Conservation (phyloP, 257 asterid species). For the Solanum pinnatisectum region DNA sequence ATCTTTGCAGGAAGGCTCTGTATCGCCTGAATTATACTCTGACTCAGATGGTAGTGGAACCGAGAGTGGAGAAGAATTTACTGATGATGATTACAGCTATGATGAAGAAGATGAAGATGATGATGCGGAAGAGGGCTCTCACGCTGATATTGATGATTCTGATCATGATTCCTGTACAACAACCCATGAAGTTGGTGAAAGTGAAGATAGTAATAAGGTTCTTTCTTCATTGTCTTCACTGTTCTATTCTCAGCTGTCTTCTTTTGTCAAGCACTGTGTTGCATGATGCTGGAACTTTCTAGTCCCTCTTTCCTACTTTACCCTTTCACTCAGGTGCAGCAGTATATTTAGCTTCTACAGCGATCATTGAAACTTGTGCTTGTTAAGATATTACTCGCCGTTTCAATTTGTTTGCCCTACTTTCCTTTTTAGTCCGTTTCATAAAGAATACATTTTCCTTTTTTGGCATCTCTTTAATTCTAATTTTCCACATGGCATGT, state of each 20-base stretch:
- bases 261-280: background rate
- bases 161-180: slow-evolving; percentile 44
- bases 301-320: background rate
- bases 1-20: slow-evolving; percentile 59
- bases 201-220: slow-evolving; percentile 34
- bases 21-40: slow-evolving; percentile 69
- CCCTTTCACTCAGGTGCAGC: background rate
- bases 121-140: slow-evolving; percentile 42
- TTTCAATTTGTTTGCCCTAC: background rate
- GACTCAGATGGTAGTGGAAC: slow-evolving; percentile 86
- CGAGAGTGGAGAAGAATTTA: slow-evolving; percentile 68
- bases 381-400: background rate
- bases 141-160: slow-evolving; percentile 33
- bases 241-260: slow-evolving; percentile 10
- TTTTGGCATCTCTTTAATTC: background rate
- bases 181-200: slow-evolving; percentile 38
- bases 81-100: slow-evolving; percentile 59
- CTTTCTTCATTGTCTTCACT: background rate
- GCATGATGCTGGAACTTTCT: background rate
- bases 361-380: background rate
- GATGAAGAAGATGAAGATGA: slow-evolving; percentile 38
- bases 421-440: background rate
- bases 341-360: background rate
- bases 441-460: background rate
- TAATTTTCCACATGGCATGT: background rate